Conservation (phyloP, 352 stramenopile species). For the Globisporangium uncinulatum region DNA sequence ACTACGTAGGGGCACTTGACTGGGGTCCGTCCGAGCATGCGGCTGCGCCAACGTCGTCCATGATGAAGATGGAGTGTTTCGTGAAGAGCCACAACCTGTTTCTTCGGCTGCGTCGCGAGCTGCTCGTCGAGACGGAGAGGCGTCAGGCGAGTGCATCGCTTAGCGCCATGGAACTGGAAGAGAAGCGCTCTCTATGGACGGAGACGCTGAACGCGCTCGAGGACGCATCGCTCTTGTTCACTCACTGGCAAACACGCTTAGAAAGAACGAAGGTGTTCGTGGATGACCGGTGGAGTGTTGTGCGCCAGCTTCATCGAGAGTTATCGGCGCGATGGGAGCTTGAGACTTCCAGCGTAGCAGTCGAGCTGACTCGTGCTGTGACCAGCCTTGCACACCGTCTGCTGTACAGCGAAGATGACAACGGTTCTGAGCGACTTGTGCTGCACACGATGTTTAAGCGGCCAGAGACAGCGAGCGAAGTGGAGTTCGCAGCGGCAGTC, state of each 20-base stretch:
- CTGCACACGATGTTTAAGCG: background rate
- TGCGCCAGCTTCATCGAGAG: constrained; percentile 6
- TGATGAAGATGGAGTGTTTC: constrained; percentile 38
- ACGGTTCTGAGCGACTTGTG: background rate
- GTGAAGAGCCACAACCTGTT: constrained; percentile 33
- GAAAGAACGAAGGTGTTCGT: background rate
- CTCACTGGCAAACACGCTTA: background rate
- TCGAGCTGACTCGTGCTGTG: background rate
- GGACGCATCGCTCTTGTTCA: background rate
- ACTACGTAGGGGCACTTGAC: constrained; percentile 23
- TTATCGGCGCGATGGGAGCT: background rate
- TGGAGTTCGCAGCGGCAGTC: background rate
- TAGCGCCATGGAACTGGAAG: constrained; percentile 21
- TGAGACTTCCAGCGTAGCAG: background rate
- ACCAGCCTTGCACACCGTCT: background rate
- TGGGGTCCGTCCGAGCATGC: constrained; percentile 13
- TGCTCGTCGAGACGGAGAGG: constrained; percentile 21
- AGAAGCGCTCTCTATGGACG: constrained; percentile 16
- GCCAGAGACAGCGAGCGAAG: background rate
- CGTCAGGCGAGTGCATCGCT: constrained; percentile 18
- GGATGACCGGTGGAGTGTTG: constrained; percentile 1
- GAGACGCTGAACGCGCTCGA: constrained; percentile 14
- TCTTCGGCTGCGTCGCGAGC: constrained; percentile 25
- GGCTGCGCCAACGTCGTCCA: constrained; percentile 3
- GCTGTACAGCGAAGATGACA: background rate